Base-by-base conservation (phyloP, 2,329 filamentous ascomycete genomes). In the Paraphaeosphaeria minitans region DNA sequence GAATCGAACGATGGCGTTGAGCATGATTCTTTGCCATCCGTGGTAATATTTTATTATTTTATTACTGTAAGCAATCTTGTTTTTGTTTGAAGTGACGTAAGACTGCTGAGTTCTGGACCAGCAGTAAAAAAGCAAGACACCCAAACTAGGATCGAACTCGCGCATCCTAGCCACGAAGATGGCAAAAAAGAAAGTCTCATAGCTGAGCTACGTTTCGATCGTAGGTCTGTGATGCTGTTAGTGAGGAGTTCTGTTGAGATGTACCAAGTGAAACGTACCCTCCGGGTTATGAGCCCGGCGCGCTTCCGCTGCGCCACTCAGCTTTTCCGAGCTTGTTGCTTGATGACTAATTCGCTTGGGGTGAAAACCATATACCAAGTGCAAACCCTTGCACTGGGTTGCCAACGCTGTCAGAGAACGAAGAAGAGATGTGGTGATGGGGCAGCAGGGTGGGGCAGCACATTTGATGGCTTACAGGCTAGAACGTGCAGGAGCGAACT, bases 181-280 rank as follows among this genome's bases (percentile, higher is more conserved):
- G 10, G 12, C 29, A 50, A 50, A 50, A 35, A 37, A 10, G 37
- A 2, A 35, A 10, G 21, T 27, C 35, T 41, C 33, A 39, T 51
- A 51, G 48, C 48, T 51, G 48, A 51, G 48, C 48, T 51, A 51
- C 48, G 48, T 51, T 51, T 51, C 48, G 48, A 51, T 51, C 48
- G 48, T 51, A 51, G 48, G 48, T 51, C 48, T 50, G 22, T 16
- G 22, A 7, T 33, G 7, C 1, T 39, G 37, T 39, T n/a, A 39
- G 37, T 50, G 19, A 7, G 3, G 13, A n/a, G 13, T 19, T 14
- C 14, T 37, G 10, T 14, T 10, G 8, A 22, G 16, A 50, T 22
- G 6, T 12, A 3, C 24, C 24, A 4, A 16, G 19, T 37, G 10
- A 16, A 3, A 22, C 47, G n/a, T 50, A 37, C 47, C 47, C 48